phyloP scores from a whole-genome alignment of 805 yeast genomes.

The Brettanomyces sp. region DNA sequence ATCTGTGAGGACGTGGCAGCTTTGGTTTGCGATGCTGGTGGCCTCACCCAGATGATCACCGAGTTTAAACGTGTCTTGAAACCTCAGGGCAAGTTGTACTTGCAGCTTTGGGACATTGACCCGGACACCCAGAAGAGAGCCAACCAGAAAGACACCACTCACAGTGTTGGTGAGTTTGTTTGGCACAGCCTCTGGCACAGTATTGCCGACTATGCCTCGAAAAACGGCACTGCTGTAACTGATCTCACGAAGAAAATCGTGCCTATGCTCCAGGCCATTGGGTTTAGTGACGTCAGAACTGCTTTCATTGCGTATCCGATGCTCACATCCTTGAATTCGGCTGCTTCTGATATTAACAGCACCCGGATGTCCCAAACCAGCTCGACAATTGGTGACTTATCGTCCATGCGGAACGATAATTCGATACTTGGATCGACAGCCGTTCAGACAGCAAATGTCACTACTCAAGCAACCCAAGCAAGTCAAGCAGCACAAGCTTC shows the following conservation, averaged over 20 bases:
- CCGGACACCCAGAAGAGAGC: neutral
- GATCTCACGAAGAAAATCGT: conserved; percentile 13
- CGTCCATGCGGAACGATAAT: too few relatives aligned
- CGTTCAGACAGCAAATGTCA: too few relatives aligned
- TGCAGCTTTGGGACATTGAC: conserved; percentile 21
- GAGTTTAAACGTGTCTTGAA: conserved; percentile 24
- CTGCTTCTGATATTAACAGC: too few relatives aligned
- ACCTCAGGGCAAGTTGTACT: conserved; percentile 22
- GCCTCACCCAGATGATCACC: conserved; percentile 10
- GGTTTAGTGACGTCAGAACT: conserved; percentile 18
- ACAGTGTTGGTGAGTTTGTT: conserved; percentile 3
- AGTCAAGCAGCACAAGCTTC: too few relatives aligned
- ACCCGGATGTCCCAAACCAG: too few relatives aligned
- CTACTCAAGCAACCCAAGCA: too few relatives aligned
- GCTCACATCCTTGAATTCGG: conserved; percentile 7
- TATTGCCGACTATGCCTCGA: conserved; percentile 9
- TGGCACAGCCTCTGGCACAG: conserved; percentile 15
- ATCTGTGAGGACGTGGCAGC: conserved; percentile 19
- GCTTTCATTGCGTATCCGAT: conserved; percentile 21
- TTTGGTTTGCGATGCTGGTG: conserved; percentile 8
- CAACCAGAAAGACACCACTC: neutral
- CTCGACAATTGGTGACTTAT: too few relatives aligned
- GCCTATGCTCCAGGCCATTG: conserved; percentile 14
- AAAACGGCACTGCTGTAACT: conserved; percentile 8
- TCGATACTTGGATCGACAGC: too few relatives aligned